Base-by-base conservation (phyloP, 2,329 filamentous ascomycete species). In the Colletotrichum sp. region DNA sequence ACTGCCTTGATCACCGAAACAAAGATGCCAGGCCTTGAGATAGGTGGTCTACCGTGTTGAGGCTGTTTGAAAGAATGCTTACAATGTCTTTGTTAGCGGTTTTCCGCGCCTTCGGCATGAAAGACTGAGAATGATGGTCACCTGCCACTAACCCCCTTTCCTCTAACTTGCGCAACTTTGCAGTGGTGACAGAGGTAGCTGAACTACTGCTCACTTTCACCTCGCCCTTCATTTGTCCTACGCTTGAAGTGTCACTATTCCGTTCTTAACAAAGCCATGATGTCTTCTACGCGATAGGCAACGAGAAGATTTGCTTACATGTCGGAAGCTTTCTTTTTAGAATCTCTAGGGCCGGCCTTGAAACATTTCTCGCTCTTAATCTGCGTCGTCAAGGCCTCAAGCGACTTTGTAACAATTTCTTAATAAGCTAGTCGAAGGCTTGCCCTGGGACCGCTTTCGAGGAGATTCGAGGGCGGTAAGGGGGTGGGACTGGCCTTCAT, bases 191-290 rank as follows among this genome's bases (percentile, higher is more conserved):
- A 39, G 36, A 39, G 36, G 36, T 39, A 39, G 36, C 15, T 5
- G 36, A 39, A 18, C 15, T 39, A 0, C 36, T 18, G 36, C 36
- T 39, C 13, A 39, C 0, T 39, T 39, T 39, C 15, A 1, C 13
- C 8, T 39, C 0, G 0, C 36, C 36, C 1, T 39, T 39, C 15
- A 39, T 18, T 39, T 39, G 13, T 39, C 36, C 6, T 15, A 18
- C 15, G 1, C 3, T 39, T 39, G 36, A 0, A 39, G 36, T 34
- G 32, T 28, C 32, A 34, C 32, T 34, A 0, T 0, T 34, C 0
- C 32, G 0, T 34, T 34, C 13, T 34, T 34, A 34, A 34, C 1
- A 34, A 44, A 44, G 36, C 5, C 36, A 44, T n/a, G 39, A n/a
- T 49, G 18, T 49, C 18, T 49, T 49, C 39, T 44, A n/a, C 8